Conservation (phyloP, 129 eudicot genomes). For the Escallonia rubra region DNA sequence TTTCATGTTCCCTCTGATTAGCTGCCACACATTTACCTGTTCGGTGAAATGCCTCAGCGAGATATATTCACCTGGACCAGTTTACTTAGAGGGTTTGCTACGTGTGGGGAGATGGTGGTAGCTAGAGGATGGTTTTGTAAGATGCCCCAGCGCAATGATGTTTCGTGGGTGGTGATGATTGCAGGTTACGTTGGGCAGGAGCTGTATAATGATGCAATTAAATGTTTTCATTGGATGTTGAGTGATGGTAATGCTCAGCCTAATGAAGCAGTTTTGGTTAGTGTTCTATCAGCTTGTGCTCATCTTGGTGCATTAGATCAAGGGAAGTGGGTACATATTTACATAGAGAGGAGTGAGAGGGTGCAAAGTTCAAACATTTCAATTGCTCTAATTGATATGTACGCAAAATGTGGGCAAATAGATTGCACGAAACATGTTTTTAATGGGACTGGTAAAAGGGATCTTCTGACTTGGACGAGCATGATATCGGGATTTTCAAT, state of each 20-base stretch:
- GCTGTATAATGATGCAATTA: constrained; percentile 25
- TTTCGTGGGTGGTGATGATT: constrained; percentile 43
- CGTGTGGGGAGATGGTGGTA: constrained; percentile 12
- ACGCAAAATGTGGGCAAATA: no score
- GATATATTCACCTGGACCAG: constrained; percentile 29
- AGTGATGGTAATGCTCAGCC: constrained; percentile 23
- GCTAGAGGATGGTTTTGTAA: constrained; percentile 16
- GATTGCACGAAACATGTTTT: no score
- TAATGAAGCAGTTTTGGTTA: constrained; percentile 29
- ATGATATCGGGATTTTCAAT: constrained; percentile 40
- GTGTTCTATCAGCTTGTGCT: no score
- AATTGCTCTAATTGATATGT: no score
- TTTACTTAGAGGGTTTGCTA: constrained; percentile 28
- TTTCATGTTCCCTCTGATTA: no score
- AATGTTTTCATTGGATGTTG: constrained; percentile 32
- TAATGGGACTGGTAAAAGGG: no score
- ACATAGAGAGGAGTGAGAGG: no score
- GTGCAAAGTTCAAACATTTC: no score
- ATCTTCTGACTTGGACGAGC: constrained; percentile 46
- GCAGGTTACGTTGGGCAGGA: constrained; percentile 23
- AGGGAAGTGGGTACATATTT: no score
- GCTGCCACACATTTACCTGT: no score
- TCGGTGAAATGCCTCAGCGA: constrained; percentile 30
- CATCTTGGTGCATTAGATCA: no score
- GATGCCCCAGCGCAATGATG: constrained; percentile 35